Percentiles rank a stretch among this genome's conserved stretches.
Evolutionary conservation across 306 rosid species (phyloP).

Genomic region (Vicia villosa): DNA sequence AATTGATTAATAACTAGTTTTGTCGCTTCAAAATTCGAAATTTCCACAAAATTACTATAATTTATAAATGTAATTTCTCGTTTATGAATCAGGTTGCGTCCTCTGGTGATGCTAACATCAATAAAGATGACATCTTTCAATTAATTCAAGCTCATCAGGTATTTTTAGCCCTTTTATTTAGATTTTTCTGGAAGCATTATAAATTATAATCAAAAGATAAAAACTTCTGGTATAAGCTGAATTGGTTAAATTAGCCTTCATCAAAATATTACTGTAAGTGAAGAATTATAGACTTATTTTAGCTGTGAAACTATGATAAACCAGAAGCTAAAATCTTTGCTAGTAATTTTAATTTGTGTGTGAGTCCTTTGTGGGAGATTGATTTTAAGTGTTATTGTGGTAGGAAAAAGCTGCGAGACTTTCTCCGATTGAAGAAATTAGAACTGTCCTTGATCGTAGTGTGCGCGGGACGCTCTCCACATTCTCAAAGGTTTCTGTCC

Average conservation of each 20-base stretch:
- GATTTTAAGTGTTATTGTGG: constrained; percentile 30
- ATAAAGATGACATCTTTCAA: constrained; percentile 54
- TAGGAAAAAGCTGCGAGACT: constrained; percentile 90
- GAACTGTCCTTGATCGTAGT: constrained; percentile 69
- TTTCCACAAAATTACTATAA: not conserved
- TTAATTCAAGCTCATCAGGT: constrained; percentile 91
- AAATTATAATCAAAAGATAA: not conserved
- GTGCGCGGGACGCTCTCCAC: constrained; percentile 88
- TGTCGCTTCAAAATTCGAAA: constrained; percentile 6
- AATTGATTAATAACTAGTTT: not conserved
- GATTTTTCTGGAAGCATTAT: not conserved
- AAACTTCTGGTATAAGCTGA: not conserved
- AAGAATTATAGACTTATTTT: not conserved
- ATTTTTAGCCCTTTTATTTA: not conserved
- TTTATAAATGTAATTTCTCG: constrained; percentile 14
- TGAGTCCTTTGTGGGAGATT: not conserved
- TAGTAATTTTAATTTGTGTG: not conserved
- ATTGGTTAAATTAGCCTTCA: not conserved
- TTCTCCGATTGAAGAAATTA: constrained; percentile 70
- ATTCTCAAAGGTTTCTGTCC: constrained; percentile 64
- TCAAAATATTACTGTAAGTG: not conserved
- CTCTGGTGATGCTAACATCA: constrained; percentile 51
- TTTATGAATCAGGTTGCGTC: constrained; percentile 52
- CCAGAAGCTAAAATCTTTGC: not conserved
- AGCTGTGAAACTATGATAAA: not conserved